Evolutionary conservation across 139 green algal genomes (phyloP), one percentile per base, ranked within the genome.

Genomic region (Auxenochlorella pyrenoidosa): DNA sequence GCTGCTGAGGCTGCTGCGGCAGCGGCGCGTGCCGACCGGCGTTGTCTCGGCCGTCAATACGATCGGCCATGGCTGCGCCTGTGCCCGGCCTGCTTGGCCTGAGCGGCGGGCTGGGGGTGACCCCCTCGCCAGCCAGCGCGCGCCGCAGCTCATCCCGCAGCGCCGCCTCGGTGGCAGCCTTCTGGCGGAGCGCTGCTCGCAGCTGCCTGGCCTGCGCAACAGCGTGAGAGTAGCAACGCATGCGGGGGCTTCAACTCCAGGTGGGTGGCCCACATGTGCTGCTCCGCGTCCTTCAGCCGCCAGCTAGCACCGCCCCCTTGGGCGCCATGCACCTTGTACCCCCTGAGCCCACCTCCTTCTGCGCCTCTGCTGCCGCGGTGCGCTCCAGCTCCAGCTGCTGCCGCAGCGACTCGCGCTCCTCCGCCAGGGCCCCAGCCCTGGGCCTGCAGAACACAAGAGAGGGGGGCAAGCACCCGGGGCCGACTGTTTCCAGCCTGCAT

Each of bases 321-420:
- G n/a, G n/a, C n/a, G n/a, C n/a, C n/a, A n/a, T n/a, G n/a, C n/a
- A n/a, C n/a, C n/a, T n/a, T n/a, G n/a, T n/a, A n/a, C 47, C 47
- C 28, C 1, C 43, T 3, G 8, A n/a, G 12, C 76, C 8, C 63
- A 77, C 80, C 80, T 85, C 60, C 32, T 85, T 44, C 43, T 78
- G 82, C 10, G 82, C 82, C n/a, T 86, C 82, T n/a, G 44, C 82
- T 0, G 82, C 82, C n/a, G 82, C 82, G 28, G 82, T 86, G 82
- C 82, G 84, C 84, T 88, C 73, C 73, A 88, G 58, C 84, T 88
- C 84, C 73, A 88, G 59, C 84, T 88, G 54, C 30, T 88, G 84
- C 58, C 60, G 58, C 73, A 88, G 32, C 28, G 58, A 51, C 6
- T 83, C 84, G 1, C 84, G 84, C 59, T 88, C 84, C 26, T 76